Percentiles rank a stretch among this genome's conserved stretches.
phyloP scores from a whole-genome alignment of 805 yeast genomes.

The Yarrowia phangngaensis region DNA sequence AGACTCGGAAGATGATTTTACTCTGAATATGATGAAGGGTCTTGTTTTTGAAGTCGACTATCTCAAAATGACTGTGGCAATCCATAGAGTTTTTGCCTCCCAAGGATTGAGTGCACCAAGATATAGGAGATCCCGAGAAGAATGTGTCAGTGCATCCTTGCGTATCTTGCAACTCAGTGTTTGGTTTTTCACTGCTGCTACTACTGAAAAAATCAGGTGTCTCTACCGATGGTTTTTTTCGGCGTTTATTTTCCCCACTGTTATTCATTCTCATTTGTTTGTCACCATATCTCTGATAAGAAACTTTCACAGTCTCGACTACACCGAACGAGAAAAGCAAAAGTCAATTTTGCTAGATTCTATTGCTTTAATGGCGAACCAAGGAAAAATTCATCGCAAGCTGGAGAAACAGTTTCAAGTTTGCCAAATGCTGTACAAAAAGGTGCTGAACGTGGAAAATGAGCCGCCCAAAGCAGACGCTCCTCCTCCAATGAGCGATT shows the following conservation, averaged over 20 bases:
- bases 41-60: conserved; percentile 36
- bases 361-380: conserved; percentile 16
- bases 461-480: conserved; percentile 13
- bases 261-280: conserved; percentile 27
- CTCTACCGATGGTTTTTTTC: conserved; percentile 26
- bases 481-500: conserved; percentile 1
- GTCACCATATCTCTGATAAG: conserved; percentile 19
- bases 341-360: conserved; percentile 1
- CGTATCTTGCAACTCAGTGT: conserved; percentile 16
- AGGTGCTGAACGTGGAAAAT: conserved; percentile 16
- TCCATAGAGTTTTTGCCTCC: conserved; percentile 34
- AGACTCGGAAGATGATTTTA: conserved; percentile 29
- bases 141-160: conserved; percentile 21
- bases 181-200: conserved; percentile 24
- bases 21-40: conserved; percentile 35
- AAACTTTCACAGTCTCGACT: conserved; percentile 19
- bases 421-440: conserved; percentile 21
- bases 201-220: conserved; percentile 9
- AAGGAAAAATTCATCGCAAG: conserved; percentile 16
- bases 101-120: conserved; percentile 19
- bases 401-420: conserved; percentile 17
- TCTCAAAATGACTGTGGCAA: conserved; percentile 35
- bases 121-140: conserved; percentile 27
- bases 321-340: conserved; percentile 12
- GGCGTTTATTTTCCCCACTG: conserved; percentile 18